Evolutionary conservation across 768 basidiomycete genomes (phyloP).

Genomic region (Boletus speciosus): DNA sequence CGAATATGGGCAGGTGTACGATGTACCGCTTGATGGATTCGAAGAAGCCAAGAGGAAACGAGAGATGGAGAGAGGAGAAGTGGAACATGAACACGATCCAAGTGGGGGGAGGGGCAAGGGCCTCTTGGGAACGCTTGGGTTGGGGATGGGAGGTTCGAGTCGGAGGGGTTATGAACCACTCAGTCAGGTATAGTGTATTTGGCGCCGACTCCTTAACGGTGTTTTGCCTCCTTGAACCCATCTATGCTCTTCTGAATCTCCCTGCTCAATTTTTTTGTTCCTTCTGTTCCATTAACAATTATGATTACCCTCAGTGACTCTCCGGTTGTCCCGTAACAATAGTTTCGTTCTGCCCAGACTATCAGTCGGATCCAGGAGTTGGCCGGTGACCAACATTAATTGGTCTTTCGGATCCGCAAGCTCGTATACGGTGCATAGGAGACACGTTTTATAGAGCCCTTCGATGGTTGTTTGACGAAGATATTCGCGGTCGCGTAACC

Average conservation of each 20-base stretch:
- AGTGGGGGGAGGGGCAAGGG: conserved; percentile 40
- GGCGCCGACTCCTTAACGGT: too few species aligned
- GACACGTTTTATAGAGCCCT: too few species aligned
- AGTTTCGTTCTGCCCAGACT: not conserved
- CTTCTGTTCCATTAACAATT: not conserved
- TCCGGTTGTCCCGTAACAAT: not conserved
- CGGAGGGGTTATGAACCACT: conserved; percentile 36
- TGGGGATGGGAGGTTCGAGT: conserved; percentile 36
- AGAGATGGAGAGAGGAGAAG: conserved; percentile 44
- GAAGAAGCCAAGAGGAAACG: conserved; percentile 62
- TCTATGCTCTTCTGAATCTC: not conserved
- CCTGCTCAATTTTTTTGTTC: not conserved
- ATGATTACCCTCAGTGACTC: not conserved
- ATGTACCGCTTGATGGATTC: conserved; percentile 86
- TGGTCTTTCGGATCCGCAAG: too few species aligned
- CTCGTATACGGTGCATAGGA: too few species aligned
- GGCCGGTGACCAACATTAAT: not conserved
- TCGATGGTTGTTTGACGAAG: too few species aligned
- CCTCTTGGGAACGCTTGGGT: conserved; percentile 32
- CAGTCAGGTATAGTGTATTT: conserved; percentile 22
- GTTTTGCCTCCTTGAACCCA: not conserved
- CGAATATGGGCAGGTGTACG: conserved; percentile 86
- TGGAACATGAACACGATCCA: conserved; percentile 45
- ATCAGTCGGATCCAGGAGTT: not conserved
- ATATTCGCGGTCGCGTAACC: too few species aligned